Conservation (phyloP, 345 rosid genomes). For the Rhizophora apiculata region DNA sequence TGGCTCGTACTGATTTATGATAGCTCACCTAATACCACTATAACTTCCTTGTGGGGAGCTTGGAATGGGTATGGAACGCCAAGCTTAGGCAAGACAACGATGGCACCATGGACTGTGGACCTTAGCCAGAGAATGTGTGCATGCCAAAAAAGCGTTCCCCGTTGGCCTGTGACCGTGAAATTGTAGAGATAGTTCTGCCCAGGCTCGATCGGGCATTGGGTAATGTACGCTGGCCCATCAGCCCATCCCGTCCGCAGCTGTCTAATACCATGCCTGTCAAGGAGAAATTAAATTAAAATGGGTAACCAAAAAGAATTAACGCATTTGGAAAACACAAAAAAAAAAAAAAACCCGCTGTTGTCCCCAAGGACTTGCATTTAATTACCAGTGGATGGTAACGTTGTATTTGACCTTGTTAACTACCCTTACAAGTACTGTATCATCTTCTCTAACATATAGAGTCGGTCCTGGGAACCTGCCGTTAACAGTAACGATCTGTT, state of each 20-base stretch:
- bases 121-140: slow-evolving; percentile 75
- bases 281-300: background rate
- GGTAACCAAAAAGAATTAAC: background rate
- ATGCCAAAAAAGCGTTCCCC: slow-evolving; percentile 74
- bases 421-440: slow-evolving; percentile 51
- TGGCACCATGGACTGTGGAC: slow-evolving; percentile 61
- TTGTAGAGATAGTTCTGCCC: slow-evolving; percentile 54
- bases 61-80: slow-evolving; percentile 68
- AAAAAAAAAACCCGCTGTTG: background rate
- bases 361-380: background rate
- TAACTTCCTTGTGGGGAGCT: slow-evolving; percentile 48
- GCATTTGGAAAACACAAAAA: background rate
- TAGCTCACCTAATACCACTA: slow-evolving; percentile 45
- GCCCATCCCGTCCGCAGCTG: slow-evolving; percentile 81
- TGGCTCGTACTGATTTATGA: background rate
- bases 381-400: slow-evolving; percentile 62
- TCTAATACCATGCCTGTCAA: slow-evolving; percentile 68
- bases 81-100: slow-evolving; percentile 59
- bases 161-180: slow-evolving; percentile 56
- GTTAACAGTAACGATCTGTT: slow-evolving; percentile 40
- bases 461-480: slow-evolving; percentile 57
- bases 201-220: slow-evolving; percentile 73
- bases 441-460: slow-evolving; percentile 52
- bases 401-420: slow-evolving; percentile 57
- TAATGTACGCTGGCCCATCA: slow-evolving; percentile 77